phyloP scores from a whole-genome alignment of 2,329 filamentous ascomycete species.

The Exophiala sideris region DNA sequence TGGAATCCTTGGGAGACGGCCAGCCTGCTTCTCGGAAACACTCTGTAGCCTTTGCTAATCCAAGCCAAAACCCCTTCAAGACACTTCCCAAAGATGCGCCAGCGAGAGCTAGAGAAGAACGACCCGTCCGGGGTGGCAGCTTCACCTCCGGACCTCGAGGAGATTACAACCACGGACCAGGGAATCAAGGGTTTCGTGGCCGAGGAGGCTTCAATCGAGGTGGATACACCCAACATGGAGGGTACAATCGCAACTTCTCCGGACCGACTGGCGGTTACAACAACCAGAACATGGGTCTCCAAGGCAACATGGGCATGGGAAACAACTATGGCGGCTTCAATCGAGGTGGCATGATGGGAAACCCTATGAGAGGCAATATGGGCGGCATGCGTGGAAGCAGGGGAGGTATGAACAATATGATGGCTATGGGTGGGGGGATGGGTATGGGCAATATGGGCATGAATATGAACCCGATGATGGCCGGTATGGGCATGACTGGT shows the following conservation, averaged over 20 bases:
- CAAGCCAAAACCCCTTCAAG: conserved; percentile 80
- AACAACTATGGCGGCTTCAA: conserved; percentile 48
- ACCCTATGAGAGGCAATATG: conserved; percentile 49
- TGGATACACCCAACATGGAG: conserved; percentile 35
- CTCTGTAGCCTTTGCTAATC: conserved; percentile 69
- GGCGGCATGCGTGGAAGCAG: conserved; percentile 59
- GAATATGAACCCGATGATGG: conserved; percentile 61
- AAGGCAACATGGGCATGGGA: conserved; percentile 51
- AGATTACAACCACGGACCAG: conserved; percentile 42
- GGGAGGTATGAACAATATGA: conserved; percentile 57
- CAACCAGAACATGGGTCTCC: conserved; percentile 50
- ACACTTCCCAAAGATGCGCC: conserved; percentile 87
- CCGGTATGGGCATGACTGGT: conserved; percentile 51
- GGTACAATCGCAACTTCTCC: conserved; percentile 51
- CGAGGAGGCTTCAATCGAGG: conserved; percentile 51
- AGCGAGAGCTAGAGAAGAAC: conserved; percentile 62
- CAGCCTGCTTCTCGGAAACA: conserved; percentile 63
- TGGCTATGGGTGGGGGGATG: conserved; percentile 52
- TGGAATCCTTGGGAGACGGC: conserved; percentile 62
- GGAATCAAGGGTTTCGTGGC: conserved; percentile 55
- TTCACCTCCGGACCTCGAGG: conserved; percentile 40
- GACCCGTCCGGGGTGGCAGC: conserved; percentile 43
- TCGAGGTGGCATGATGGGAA: conserved; percentile 55
- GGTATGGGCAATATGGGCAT: conserved; percentile 56
- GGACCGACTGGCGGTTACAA: conserved; percentile 39